Evolutionary conservation across 352 stramenopile genomes (phyloP), one percentile per base, ranked within the genome.

Genomic region (Globisporangium sylvaticum): DNA sequence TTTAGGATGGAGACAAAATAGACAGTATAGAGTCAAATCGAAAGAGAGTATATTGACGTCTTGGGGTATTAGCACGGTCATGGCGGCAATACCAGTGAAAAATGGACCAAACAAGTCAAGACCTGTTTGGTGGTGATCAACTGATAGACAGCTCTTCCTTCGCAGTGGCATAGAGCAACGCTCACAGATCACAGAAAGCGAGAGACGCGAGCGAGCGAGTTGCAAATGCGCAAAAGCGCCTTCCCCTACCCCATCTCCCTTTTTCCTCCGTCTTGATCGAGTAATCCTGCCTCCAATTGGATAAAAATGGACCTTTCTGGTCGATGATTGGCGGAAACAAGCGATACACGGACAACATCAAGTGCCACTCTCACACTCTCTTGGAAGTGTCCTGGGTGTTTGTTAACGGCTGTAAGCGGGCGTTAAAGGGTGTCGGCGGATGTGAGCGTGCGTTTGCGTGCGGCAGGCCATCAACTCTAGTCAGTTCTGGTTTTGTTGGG

Each of bases 401-500:
- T 14, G 55, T 61, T 12, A 61, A n/a, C n/a, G 55, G 29, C 20
- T 9, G 54, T 44, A 29, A 39, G 18, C 54, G 29, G 31, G 3
- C 1, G 55, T 48, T 27, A 31, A 10, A n/a, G 55, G 31, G 55
- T 10, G 55, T 60, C 18, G 9, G 55, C n/a, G 55, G 31, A 31
- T 4, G 55, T 46, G 24, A 14, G 55, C n/a, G 46, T 24, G 46
- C n/a, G 46, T 54, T 27, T 24, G 46, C n/a, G 55, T 18, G 55
- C 20, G 20, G 55, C 55, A 46, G 31, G 55, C 55, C 55, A 61
- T 61, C 55, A 61, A 60, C 31, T 58, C 44, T 65, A 89, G 78
- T 85, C 77, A 87, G 80, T 89, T 86, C 78, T 81, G 77, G 73
- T 89, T 89, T 87, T 80, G 62, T 77, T 68, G 69, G 69, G 57